phyloP scores from a whole-genome alignment of 2,329 filamentous ascomycete species.

The Coniochaeta sp. region DNA sequence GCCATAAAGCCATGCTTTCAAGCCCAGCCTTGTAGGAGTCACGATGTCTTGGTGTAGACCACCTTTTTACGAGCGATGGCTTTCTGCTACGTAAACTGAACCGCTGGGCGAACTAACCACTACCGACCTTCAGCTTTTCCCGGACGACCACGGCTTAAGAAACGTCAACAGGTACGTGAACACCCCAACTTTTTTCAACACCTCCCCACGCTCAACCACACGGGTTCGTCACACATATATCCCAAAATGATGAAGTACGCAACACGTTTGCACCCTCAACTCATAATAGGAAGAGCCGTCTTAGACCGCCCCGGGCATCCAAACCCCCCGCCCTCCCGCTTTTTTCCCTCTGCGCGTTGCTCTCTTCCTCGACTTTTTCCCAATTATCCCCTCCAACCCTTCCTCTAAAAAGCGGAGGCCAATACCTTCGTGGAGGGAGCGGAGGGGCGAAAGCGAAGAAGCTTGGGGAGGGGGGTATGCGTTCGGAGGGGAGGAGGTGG shows the following conservation, averaged over 20 bases:
- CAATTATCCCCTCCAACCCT: too few species aligned
- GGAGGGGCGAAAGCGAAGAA: not conserved
- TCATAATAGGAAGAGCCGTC: constrained; percentile 33
- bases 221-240: not conserved
- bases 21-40: not conserved
- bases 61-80: too few species aligned
- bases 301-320: constrained; percentile 19
- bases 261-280: constrained; percentile 25
- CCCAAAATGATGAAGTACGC: constrained; percentile 26
- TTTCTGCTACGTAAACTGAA: not conserved
- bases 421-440: not conserved
- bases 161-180: not conserved
- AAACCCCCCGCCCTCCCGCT: not conserved
- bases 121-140: not conserved
- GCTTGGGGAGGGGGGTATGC: not conserved
- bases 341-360: not conserved
- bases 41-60: not conserved
- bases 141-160: not conserved
- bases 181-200: not conserved
- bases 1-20: not conserved
- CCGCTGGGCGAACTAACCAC: not conserved
- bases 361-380: too few species aligned
- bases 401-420: not conserved
- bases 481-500: not conserved
- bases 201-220: not conserved